Evolutionary conservation across 345 rosid genomes (phyloP), one percentile per base, ranked within the genome.

Genomic region (Gossypium herbaceum): DNA sequence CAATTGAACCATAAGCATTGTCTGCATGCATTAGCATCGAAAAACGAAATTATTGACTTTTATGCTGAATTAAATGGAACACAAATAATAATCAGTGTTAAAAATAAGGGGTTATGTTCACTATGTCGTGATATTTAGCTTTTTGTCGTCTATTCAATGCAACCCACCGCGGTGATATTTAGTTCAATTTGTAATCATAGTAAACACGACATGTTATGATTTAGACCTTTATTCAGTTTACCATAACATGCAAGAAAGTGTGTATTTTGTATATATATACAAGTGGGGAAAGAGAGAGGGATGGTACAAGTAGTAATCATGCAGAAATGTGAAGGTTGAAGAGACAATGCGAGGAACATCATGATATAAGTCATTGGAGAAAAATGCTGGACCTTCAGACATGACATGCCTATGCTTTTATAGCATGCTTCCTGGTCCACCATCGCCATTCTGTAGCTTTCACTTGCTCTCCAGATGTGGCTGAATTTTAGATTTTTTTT

Each of bases 381-480:
- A 10, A 69, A 27, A 17, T 4, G 44, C 24, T 51, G 59, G 59
- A 69, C 6, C 45, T 51, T 19, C 59, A 17, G 73, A 68, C 16
- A 68, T 15, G 73, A 68, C 24, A 68, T 15, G 58, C 58, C 58
- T 43, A 25, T 68, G 57, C 59, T 50, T 68, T 48, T 69, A 17
- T 27, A 27, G 59, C 73, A 27, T 29, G 47, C 73, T 51, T 69
- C 73, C 25, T 69, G 73, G 73, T 51, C 73, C 73, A 48, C 57
- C 15, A 15, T 13, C 12, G 13, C 20, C 56, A 47, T n/a, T 41
- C 25, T 43, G 64, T 17, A 55, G 41, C 41, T 34, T 34, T 34
- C 41, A 34, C 41, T 34, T 34, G 41, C 19, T 65, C 41, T 39
- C 41, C 41, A 69, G 27, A 50, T 50, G 59, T 34, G 41, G 41